A percentile compares a stretch with the other conserved stretches of the same genome.
These are phyloP conservation scores for Hypoxylon sp. DNA, from an alignment of 2,329 filamentous ascomycete genomes.

Conservation along the genomic window DNA sequence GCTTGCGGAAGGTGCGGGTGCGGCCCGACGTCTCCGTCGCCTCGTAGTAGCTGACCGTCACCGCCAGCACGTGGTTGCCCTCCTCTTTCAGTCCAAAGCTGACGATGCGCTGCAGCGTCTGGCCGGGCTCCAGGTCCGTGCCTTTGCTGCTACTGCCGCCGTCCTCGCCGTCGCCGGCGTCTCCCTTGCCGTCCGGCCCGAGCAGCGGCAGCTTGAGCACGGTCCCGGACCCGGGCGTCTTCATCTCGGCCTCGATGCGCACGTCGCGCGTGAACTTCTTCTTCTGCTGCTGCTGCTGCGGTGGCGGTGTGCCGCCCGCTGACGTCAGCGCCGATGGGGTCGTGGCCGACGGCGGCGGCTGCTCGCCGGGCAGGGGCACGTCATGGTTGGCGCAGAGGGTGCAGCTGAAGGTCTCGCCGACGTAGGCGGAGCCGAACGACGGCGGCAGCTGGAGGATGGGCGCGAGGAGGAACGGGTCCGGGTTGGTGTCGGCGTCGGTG, in stretches of 20 bases:
- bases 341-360: slow-evolving; percentile 4
- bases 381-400: slow-evolving; percentile 98
- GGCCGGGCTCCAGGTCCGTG: slow-evolving; percentile 65
- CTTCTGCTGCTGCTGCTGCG: slow-evolving; percentile 34
- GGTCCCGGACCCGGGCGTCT: slow-evolving; percentile 72
- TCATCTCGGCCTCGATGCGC: slow-evolving; percentile 90
- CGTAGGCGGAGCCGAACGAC: slow-evolving; percentile 92
- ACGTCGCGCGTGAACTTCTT: slow-evolving; percentile 73
- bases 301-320: slow-evolving; percentile 2
- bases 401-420: slow-evolving; percentile 93
- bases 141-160: slow-evolving; percentile 38
- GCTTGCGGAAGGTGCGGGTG: slow-evolving; percentile 86
- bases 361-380: slow-evolving; percentile 44
- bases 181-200: slow-evolving; percentile 44
- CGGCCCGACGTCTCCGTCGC: slow-evolving; percentile 74
- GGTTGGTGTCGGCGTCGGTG: slow-evolving; percentile 54
- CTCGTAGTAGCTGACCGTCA: slow-evolving; percentile 94
- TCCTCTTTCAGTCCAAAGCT: slow-evolving; percentile 91
- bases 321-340: slow-evolving; percentile 1
- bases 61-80: slow-evolving; percentile 89
- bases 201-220: slow-evolving; percentile 72
- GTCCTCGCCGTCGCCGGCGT: slow-evolving; percentile 10
- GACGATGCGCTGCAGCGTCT: slow-evolving; percentile 82
- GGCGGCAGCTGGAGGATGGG: slow-evolving; percentile 83
- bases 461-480: slow-evolving; percentile 64